Conservation (phyloP, 2,329 filamentous ascomycete genomes). For the Colletotrichum gloeosporioides region DNA sequence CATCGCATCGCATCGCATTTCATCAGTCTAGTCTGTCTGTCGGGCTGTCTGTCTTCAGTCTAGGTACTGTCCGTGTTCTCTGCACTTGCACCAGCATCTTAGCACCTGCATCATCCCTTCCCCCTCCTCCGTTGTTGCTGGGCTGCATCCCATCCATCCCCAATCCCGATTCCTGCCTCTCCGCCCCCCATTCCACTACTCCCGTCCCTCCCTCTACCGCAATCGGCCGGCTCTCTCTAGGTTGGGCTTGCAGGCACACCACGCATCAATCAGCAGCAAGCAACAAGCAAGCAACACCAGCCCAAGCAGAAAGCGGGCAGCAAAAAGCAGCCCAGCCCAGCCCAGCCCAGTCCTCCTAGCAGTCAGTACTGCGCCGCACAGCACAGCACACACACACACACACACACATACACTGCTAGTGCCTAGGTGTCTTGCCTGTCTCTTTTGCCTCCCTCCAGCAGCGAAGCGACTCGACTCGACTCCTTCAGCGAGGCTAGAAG, state of each 20-base stretch:
- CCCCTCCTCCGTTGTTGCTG: neutral
- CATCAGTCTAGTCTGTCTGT: neutral
- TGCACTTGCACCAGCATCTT: neutral
- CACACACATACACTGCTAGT: neutral
- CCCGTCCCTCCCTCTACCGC: neutral
- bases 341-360: neutral
- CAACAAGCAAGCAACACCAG: neutral
- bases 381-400: neutral
- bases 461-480: neutral
- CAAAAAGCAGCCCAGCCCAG: neutral
- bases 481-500: conserved; percentile 26
- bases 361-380: neutral
- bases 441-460: neutral
- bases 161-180: neutral
- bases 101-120: neutral
- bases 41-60: neutral
- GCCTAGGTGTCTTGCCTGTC: neutral
- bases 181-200: conserved; percentile 11
- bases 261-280: neutral
- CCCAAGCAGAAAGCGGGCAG: neutral
- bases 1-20: neutral
- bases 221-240: neutral
- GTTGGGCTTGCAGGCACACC: neutral
- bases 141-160: neutral
- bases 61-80: neutral